phyloP scores from a whole-genome alignment of 2,329 filamentous ascomycete genomes.

The Aspergillus sclerotialis region DNA sequence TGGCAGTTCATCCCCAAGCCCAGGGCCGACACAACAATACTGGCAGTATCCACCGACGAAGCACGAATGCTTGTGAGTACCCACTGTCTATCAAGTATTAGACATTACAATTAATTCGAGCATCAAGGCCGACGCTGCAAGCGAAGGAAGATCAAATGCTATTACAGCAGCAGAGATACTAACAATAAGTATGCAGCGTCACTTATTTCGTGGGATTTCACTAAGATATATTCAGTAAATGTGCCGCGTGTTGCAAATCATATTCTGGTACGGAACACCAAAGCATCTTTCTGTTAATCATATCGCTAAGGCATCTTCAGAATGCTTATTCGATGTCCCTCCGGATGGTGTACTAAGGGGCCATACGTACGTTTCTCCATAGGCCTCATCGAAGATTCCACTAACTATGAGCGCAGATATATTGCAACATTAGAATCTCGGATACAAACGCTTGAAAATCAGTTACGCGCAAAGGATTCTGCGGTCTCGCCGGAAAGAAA shows the following conservation, averaged over 20 bases:
- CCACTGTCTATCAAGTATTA: neutral
- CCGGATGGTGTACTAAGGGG: slow-evolving; percentile 10
- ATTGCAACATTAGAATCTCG: slow-evolving; percentile 10
- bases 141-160: slow-evolving; percentile 9
- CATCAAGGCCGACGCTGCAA: slow-evolving; percentile 7
- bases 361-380: slow-evolving; percentile 5
- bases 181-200: slow-evolving; percentile 1
- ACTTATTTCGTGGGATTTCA: neutral
- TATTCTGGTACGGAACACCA: slow-evolving; percentile 7
- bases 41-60: slow-evolving; percentile 3
- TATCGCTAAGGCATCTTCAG: slow-evolving; percentile 2
- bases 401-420: slow-evolving; percentile 7
- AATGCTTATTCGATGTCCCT: slow-evolving; percentile 11
- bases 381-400: neutral
- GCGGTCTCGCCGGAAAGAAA: neutral
- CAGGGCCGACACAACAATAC: neutral
- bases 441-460: slow-evolving; percentile 8
- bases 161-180: slow-evolving; percentile 6
- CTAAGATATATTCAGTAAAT: slow-evolving; percentile 5
- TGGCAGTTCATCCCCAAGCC: neutral
- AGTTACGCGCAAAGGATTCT: slow-evolving; percentile 3
- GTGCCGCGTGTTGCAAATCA: slow-evolving; percentile 7
- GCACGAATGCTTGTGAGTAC: slow-evolving; percentile 7
- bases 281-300: neutral
- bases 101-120: neutral